Evolutionary conservation across 176 grass and related monocot genomes (phyloP).

Genomic region (Ampelocalamus luodianensis): DNA sequence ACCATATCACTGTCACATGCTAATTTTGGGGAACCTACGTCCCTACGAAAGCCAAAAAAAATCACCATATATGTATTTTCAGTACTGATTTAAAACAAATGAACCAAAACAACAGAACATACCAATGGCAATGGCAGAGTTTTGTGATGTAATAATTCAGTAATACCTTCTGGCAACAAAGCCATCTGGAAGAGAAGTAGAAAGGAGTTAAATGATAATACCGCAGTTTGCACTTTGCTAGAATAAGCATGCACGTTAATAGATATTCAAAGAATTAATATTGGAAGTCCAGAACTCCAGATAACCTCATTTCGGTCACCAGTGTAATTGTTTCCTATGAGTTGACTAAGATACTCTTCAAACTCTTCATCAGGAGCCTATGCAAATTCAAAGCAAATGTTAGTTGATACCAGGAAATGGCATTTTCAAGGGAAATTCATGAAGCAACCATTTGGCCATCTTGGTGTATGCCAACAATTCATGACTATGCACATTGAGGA

Average conservation of each 20-base stretch:
- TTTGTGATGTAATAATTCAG: slow-evolving; percentile 88
- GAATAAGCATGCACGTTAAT: slow-evolving; percentile 33
- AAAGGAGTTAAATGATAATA: slow-evolving; percentile 33
- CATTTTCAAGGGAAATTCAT: slow-evolving; percentile 42
- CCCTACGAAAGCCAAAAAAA: slow-evolving; percentile 17
- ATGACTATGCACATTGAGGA: slow-evolving; percentile 19
- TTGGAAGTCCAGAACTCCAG: slow-evolving; percentile 5
- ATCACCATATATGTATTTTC: slow-evolving; percentile 17
- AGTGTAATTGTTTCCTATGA: slow-evolving; percentile 78
- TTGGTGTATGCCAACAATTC: not conserved
- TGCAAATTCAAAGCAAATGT: slow-evolving; percentile 47
- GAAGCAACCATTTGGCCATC: slow-evolving; percentile 17
- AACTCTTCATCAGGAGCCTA: slow-evolving; percentile 99
- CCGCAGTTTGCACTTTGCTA: slow-evolving; percentile 36
- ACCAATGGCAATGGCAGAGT: slow-evolving; percentile 81
- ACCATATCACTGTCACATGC: slow-evolving; percentile 23
- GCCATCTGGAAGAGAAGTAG: slow-evolving; percentile 82
- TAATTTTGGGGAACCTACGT: slow-evolving; percentile 24
- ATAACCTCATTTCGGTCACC: slow-evolving; percentile 93
- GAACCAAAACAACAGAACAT: slow-evolving; percentile 51
- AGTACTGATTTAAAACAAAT: slow-evolving; percentile 34
- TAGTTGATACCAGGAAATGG: slow-evolving; percentile 35
- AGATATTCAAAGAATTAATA: slow-evolving; percentile 33
- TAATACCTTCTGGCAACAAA: slow-evolving; percentile 93
- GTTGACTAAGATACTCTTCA: slow-evolving; percentile 91